These are phyloP conservation scores for Lachnellula cervina DNA, from an alignment of 2,329 filamentous ascomycete genomes.

Conservation along the genomic window DNA sequence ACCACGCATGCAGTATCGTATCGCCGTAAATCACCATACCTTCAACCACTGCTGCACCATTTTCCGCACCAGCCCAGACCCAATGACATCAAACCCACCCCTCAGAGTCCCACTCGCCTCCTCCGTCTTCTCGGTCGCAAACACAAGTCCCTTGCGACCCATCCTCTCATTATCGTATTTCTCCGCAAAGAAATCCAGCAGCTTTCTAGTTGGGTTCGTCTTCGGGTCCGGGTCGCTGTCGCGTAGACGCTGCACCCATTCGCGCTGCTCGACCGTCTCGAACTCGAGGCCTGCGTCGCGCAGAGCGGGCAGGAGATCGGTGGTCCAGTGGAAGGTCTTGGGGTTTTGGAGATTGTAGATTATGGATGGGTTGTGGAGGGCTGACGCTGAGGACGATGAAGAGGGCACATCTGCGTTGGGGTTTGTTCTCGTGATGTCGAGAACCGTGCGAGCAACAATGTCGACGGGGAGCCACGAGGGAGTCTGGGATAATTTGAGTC, in stretches of 20 bases:
- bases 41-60: constrained; percentile 33
- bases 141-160: constrained; percentile 35
- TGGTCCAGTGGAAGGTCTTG: constrained; percentile 41
- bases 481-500: constrained; percentile 15
- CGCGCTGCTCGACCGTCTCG: constrained; percentile 36
- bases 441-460: constrained; percentile 36
- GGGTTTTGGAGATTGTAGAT: constrained; percentile 51
- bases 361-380: constrained; percentile 23
- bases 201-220: constrained; percentile 47
- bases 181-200: constrained; percentile 44
- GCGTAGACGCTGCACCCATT: constrained; percentile 42
- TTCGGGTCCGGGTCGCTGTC: constrained; percentile 39
- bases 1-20: too few relatives aligned
- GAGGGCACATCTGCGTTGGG: not conserved
- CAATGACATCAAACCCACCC: constrained; percentile 35
- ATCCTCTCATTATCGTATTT: constrained; percentile 45
- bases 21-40: constrained; percentile 2
- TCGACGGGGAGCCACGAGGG: constrained; percentile 44
- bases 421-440: constrained; percentile 34
- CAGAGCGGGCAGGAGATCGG: constrained; percentile 47
- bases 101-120: constrained; percentile 31
- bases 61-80: constrained; percentile 35
- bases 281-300: constrained; percentile 40
- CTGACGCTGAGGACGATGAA: constrained; percentile 3
- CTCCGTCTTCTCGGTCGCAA: constrained; percentile 35